Evolutionary conservation across 345 rosid genomes (phyloP).

Genomic region (Kandelia obovata): DNA sequence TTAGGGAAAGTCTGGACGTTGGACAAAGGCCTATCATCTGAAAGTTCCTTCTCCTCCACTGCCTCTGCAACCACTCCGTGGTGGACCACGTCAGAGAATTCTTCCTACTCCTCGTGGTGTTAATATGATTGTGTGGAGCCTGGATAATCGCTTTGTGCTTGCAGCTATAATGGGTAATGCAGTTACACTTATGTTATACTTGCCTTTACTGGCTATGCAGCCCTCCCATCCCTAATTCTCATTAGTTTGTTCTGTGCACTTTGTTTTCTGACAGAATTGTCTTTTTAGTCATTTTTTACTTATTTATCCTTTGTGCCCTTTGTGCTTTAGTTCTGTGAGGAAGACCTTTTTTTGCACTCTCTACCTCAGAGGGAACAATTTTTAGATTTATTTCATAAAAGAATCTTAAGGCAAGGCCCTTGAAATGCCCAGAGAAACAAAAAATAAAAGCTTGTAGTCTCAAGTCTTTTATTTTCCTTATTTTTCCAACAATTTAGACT

Average conservation of each 20-base stretch:
- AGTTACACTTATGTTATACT: no score
- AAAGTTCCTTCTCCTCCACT: constrained; percentile 98
- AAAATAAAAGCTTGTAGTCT: background rate
- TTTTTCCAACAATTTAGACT: background rate
- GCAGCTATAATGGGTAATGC: constrained; percentile 96
- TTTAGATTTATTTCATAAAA: background rate
- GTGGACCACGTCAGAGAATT: constrained; percentile 97
- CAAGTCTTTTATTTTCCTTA: background rate
- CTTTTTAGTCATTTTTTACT: background rate
- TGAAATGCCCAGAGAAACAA: background rate
- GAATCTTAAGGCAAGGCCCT: constrained; percentile 3
- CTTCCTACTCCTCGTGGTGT: constrained; percentile 99
- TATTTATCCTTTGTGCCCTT: background rate
- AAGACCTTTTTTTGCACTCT: background rate
- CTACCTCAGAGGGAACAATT: background rate
- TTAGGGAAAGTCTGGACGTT: constrained; percentile 78
- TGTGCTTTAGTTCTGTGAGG: background rate
- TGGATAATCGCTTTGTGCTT: constrained; percentile 98
- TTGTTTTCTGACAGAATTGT: background rate
- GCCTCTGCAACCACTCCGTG: constrained; percentile 91
- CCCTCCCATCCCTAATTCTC: background rate
- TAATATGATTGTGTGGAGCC: constrained; percentile 96
- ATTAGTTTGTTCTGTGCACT: background rate
- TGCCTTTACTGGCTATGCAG: no score
- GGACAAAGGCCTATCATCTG: constrained; percentile 88